Base-by-base conservation (phyloP, 2,329 filamentous ascomycete species). In the Tricladium varicosporioides region DNA sequence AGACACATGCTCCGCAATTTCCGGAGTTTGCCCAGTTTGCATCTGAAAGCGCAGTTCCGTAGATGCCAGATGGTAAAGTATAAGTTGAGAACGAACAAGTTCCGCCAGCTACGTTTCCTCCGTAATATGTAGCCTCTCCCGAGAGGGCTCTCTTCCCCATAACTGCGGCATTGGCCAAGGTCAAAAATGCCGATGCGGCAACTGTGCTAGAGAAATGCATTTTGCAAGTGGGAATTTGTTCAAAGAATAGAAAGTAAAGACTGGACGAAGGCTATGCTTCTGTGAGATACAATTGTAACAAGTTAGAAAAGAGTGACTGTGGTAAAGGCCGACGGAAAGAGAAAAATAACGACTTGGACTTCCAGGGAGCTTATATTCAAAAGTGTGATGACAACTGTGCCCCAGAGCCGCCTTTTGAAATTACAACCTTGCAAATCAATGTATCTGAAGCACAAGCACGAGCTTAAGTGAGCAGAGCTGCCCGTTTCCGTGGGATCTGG, bases 21-120 rank as follows among this genome's bases (percentile, higher is more conserved):
- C 74, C 76, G 1, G 79, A 76, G 52, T 69, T 72, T 51, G 77
- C 70, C 86, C 86, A 89, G 63, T 78, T 80, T 2, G 76, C 72
- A 42, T 78, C 78, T 0, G 84, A 83, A 50, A 85, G 77, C 1
- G 86, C 86, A 9, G 84, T 85, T 54, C 86, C 86, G 64, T 75
- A 82, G 55, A 88, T 70, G 11, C 75, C 74, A 10, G 78, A 74
- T 5, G 85, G 84, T 22, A 88, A 73, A 2, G 78, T 84, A 73
- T 87, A 87, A 51, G 78, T 81, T 7, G 76, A 75, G 75, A 88
- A 87, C 11, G 80, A 83, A 72, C 86, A 89, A 57, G 77, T 78
- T 60, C 86, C 86, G 42, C 84, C 84, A 5, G 72, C 69, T 1
- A 84, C 68, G 67, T 83, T 81, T 31, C 82, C 80, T 32, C 78